Base-by-base conservation (phyloP, 495 filamentous ascomycete genomes). In the Lophiostoma macrostomum region DNA sequence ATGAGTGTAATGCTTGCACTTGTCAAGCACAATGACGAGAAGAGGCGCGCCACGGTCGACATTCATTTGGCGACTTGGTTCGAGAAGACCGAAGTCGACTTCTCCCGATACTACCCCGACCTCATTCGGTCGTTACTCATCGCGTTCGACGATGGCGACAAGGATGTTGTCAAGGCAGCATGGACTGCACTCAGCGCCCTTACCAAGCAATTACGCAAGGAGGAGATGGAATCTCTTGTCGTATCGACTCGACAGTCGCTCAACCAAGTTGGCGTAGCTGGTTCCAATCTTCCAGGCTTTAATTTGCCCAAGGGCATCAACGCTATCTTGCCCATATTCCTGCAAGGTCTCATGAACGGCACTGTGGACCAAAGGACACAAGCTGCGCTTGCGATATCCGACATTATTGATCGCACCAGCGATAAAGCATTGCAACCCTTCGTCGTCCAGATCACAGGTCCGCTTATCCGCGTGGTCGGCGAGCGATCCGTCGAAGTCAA, bases 201-300 rank as follows among this genome's bases (percentile, higher is more conserved):
- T 59, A 96, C 89, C 18, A 87, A 88, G 66, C 83, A 79, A 63
- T 78, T 98, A 55, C 87, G 86, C 66, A 98, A 98, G 67, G 93
- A 98, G 69, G 93, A 97, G 70, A 97, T 98, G 93, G 93, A 98
- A 66, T 80, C 86, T 0, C 73, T 98, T n/a, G 90, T 91, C 7
- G 74, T 81, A 55, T 90, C 91, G 4, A 94, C 91, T 1, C 81
- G 91, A 29, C 85, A 91, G 64, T 80, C 87, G 1, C 73, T 98
- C 39, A 80, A 86, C 46, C 88, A 90, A 56, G 88, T 97, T 25
- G 93, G 93, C 39, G 86, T 95, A 13, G 71, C 91, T 37, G 94
- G 94, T 4, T 78, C 83, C 19, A 82, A 91, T 63, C 76, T 98
- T 14, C 79, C 90, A 8, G 93, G 93, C 22, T 98, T 98, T 74